Evolutionary conservation across 1,139 yeast genomes (phyloP).

Genomic region (Saccharomyces pastorianus): DNA sequence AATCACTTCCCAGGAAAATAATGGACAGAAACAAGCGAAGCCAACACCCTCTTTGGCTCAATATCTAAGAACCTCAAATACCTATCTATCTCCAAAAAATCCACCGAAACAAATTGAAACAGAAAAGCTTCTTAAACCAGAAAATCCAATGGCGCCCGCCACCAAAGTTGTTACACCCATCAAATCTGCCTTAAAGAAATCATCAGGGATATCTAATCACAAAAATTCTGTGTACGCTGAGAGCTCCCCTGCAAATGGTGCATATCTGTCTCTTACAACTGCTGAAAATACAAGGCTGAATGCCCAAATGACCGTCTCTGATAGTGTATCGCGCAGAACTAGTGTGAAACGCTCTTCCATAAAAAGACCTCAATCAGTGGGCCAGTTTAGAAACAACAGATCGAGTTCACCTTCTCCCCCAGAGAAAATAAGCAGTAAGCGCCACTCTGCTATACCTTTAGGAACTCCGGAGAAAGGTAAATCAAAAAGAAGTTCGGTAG

Average conservation of each 20-base stretch:
- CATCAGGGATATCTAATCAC: constrained; percentile 21
- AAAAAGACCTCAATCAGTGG: constrained; percentile 21
- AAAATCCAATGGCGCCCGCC: background rate
- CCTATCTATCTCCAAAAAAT: constrained; percentile 11
- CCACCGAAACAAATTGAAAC: background rate
- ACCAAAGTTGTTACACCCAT: constrained; percentile 34
- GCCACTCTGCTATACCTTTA: constrained; percentile 7
- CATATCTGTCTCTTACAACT: constrained; percentile 59
- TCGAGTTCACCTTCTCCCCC: constrained; percentile 13
- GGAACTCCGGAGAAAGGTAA: background rate
- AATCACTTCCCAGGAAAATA: constrained; percentile 2
- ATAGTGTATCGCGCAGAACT: constrained; percentile 18
- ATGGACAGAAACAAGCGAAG: background rate
- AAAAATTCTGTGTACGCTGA: constrained; percentile 8
- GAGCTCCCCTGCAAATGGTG: constrained; percentile 45
- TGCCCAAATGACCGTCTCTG: constrained; percentile 44
- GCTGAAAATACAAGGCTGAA: constrained; percentile 71
- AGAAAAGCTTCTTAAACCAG: background rate
- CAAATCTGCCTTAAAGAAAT: constrained; percentile 58
- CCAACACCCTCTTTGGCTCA: constrained; percentile 15
- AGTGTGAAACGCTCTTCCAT: constrained; percentile 5
- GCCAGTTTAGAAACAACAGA: constrained; percentile 4
- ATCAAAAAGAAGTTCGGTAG: background rate
- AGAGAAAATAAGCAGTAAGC: constrained; percentile 9
- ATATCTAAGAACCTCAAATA: constrained; percentile 20